These are phyloP conservation scores for Microdochium nivale DNA, from an alignment of 2,329 filamentous ascomycete genomes.

Conservation along the genomic window DNA sequence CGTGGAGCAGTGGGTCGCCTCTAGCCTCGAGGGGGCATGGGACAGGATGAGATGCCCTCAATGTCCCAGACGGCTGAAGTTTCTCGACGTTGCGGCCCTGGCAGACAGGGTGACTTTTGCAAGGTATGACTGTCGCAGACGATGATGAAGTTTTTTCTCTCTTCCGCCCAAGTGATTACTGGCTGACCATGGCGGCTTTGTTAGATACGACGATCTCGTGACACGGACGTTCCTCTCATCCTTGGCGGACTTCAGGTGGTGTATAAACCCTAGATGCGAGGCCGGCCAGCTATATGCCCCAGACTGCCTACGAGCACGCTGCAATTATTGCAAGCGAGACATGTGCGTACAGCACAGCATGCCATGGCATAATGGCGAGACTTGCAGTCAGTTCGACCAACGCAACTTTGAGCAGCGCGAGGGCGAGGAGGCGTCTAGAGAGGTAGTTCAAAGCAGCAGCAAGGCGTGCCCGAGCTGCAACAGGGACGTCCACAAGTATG, in stretches of 20 bases:
- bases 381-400: constrained; percentile 26
- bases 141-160: too few species aligned
- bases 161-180: too few species aligned
- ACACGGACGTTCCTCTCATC: constrained; percentile 19
- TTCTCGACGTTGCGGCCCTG: constrained; percentile 19
- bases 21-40: constrained; percentile 20
- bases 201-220: constrained; percentile 23
- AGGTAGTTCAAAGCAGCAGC: background rate
- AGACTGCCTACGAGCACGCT: constrained; percentile 21
- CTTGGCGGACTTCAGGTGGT: constrained; percentile 26
- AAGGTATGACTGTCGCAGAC: constrained; percentile 3
- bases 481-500: background rate
- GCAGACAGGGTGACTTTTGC: constrained; percentile 17
- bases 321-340: constrained; percentile 18
- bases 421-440: background rate
- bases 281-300: constrained; percentile 26
- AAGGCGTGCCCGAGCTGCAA: background rate
- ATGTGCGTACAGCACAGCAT: constrained; percentile 26
- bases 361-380: constrained; percentile 26
- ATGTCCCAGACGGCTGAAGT: constrained; percentile 19
- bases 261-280: constrained; percentile 23
- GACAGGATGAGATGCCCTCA: constrained; percentile 25
- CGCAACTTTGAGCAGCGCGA: constrained; percentile 14
- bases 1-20: constrained; percentile 22
- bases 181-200: background rate